Percentiles rank a stretch among this genome's conserved stretches.
These are phyloP conservation scores for Peziza echinospora DNA, from an alignment of 495 filamentous ascomycete species.

Conservation along the genomic window DNA sequence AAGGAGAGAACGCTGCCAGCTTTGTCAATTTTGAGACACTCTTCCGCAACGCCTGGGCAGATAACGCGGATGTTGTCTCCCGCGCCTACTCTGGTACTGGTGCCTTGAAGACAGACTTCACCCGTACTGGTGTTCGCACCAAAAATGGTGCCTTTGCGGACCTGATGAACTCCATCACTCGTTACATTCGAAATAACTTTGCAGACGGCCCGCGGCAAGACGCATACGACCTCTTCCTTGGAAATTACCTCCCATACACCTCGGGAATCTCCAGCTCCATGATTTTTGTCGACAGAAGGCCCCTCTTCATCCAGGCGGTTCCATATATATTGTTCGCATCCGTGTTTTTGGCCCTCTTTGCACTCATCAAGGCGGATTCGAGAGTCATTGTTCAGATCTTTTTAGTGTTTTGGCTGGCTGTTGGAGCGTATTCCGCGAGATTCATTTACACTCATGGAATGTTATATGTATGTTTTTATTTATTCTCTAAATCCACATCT, in stretches of 20 bases:
- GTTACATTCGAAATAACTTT: slow-evolving; percentile 84
- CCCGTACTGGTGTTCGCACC: slow-evolving; percentile 68
- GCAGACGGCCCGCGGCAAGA: slow-evolving; percentile 81
- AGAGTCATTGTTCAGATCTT: slow-evolving; percentile 59
- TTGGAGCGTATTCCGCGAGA: slow-evolving; percentile 43
- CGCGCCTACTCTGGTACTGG: slow-evolving; percentile 85
- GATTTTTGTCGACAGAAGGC: slow-evolving; percentile 69
- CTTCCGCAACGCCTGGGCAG: slow-evolving; percentile 62
- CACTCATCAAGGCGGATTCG: slow-evolving; percentile 46
- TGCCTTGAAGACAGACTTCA: slow-evolving; percentile 90
- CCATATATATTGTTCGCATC: slow-evolving; percentile 79
- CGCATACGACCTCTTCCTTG: slow-evolving; percentile 83
- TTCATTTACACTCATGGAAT: slow-evolving; percentile 71
- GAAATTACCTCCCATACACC: slow-evolving; percentile 51
- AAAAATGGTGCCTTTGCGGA: slow-evolving; percentile 64
- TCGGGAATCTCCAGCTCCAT: slow-evolving; percentile 39
- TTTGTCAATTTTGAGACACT: slow-evolving; percentile 61
- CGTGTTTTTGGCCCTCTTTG: slow-evolving; percentile 67
- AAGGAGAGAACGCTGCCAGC: slow-evolving; percentile 45
- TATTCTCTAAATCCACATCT: background rate
- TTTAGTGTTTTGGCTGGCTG: slow-evolving; percentile 45
- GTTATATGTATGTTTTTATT: slow-evolving; percentile 52
- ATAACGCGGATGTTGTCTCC: slow-evolving; percentile 90
- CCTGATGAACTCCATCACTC: slow-evolving; percentile 53
- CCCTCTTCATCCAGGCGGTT: slow-evolving; percentile 65